Base-by-base conservation (phyloP, 78 protist species). In the Bodo saltans region DNA sequence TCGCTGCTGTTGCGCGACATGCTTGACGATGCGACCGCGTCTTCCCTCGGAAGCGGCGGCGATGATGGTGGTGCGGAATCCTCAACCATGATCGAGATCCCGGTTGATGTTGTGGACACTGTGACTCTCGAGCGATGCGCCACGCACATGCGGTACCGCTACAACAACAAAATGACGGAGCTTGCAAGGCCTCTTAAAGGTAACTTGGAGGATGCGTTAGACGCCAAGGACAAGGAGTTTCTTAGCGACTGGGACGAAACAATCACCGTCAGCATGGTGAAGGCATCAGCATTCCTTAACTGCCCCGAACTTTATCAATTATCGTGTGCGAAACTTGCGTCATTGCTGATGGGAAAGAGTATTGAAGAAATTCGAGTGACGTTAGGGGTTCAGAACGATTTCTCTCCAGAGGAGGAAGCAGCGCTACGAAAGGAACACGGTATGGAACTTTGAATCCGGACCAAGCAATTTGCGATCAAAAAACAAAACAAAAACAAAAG, bases 351-450 rank as follows among this genome's bases (percentile, higher is more conserved):
- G 79, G 88, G 89, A 83, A 92, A 94, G 90, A 86, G 92, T 0
- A 91, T 94, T 38, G 96, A 94, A 72, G 96, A 96, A 71, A 96
- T 96, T 47, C 89, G 98, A 52, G 79, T 89, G 82, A 79, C 78
- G 52, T 96, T 96, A 93, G 93, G 90, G 83, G 88, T 93, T 33
- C 25, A 70, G 70, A 91, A 92, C 87, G 97, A 96, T 70, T 96
- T 96, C 68, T 91, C 97, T 4, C 94, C 93, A 72, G 97, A 96
- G 85, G 98, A 96, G 74, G 97, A 93, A 79, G 98, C 89, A 47
- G 90, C 87, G 83, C 88, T 93, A 32, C 78, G 94, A 78, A 89
- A 88, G 68, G 98, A 95, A 86, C 93, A 93, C 91, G 91, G 37
- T 42, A 3, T 74, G 25, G 79, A 74, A 12, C 21, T 30, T 12